phyloP scores from a whole-genome alignment of 345 rosid genomes.

The Arabidopsis arenosa region DNA sequence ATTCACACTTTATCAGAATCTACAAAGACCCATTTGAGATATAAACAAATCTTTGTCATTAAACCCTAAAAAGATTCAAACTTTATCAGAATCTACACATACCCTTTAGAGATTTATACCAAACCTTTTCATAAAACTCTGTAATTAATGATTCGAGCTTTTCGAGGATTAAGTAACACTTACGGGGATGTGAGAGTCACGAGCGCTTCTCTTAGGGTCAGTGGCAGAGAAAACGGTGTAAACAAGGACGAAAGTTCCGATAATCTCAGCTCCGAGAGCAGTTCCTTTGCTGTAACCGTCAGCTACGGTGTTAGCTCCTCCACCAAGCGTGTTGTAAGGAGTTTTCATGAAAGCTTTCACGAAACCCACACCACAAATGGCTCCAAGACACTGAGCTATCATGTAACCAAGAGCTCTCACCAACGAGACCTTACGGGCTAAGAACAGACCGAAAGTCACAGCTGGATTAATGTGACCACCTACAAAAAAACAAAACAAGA shows the following conservation, averaged over 20 bases:
- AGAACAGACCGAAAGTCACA: conserved; percentile 78
- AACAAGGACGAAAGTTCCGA: conserved; percentile 85
- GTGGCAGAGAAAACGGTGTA: conserved; percentile 97
- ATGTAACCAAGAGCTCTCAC: conserved; percentile 70
- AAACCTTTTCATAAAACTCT: neutral
- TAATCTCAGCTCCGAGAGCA: conserved; percentile 85
- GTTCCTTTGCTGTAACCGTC: conserved; percentile 60
- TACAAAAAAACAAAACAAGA: conserved; percentile 5
- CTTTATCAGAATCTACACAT: neutral
- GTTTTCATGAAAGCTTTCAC: conserved; percentile 80
- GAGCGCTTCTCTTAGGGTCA: conserved; percentile 87
- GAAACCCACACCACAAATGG: conserved; percentile 82
- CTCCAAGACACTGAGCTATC: conserved; percentile 85
- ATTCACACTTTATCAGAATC: neutral
- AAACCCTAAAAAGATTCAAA: neutral
- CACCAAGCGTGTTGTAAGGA: conserved; percentile 58
- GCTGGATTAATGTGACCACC: conserved; percentile 95
- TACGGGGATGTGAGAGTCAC: conserved; percentile 96
- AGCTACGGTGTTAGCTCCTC: conserved; percentile 68
- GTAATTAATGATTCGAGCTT: neutral
- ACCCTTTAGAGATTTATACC: neutral
- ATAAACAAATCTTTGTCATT: neutral
- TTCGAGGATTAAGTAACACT: conserved; percentile 10
- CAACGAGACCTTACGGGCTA: conserved; percentile 85
- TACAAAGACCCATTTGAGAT: neutral